These are phyloP conservation scores for Trichosporon inkin DNA, from an alignment of 1,284 basidiomycete species.

Conservation along the genomic window DNA sequence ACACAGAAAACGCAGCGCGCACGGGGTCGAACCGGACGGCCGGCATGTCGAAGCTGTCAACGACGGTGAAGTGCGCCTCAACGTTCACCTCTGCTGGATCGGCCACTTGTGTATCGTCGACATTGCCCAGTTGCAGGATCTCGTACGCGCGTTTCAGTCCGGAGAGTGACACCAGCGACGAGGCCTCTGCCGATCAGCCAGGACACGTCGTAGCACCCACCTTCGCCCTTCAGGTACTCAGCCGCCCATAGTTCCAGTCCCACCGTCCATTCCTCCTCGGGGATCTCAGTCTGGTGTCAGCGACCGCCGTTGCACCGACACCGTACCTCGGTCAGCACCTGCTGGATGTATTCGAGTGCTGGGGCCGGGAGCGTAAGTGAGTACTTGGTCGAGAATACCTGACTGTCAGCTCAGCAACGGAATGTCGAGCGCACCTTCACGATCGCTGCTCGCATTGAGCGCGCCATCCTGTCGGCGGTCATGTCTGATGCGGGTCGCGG, in stretches of 20 bases:
- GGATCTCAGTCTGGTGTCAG: slow-evolving; percentile 60
- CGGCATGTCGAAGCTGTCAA: slow-evolving; percentile 94
- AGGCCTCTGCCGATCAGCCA: slow-evolving; percentile 28
- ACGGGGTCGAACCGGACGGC: slow-evolving; percentile 81
- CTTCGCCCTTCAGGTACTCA: slow-evolving; percentile 88
- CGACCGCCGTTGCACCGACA: no score
- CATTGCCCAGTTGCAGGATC: slow-evolving; percentile 63
- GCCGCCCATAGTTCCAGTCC: slow-evolving; percentile 77
- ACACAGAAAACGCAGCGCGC: slow-evolving; percentile 50
- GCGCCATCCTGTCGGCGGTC: slow-evolving; percentile 31
- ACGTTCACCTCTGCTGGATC: slow-evolving; percentile 67
- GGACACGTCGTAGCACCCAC: slow-evolving; percentile 51
- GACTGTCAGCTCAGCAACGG: slow-evolving; percentile 8
- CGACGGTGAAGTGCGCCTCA: slow-evolving; percentile 74
- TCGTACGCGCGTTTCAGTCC: slow-evolving; percentile 78
- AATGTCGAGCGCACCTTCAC: slow-evolving; percentile 40
- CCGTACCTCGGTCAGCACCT: slow-evolving; percentile 44
- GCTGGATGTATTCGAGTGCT: slow-evolving; percentile 47
- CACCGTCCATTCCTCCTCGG: slow-evolving; percentile 53
- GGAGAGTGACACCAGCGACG: slow-evolving; percentile 38
- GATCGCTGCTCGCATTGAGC: slow-evolving; percentile 45
- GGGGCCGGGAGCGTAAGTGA: slow-evolving; percentile 49
- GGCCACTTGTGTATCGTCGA: slow-evolving; percentile 55
- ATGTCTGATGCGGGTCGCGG: not conserved
- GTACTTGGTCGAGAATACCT: slow-evolving; percentile 53